Evolutionary conservation across 257 asterid genomes (phyloP).

Genomic region (Scutellaria barbata): DNA sequence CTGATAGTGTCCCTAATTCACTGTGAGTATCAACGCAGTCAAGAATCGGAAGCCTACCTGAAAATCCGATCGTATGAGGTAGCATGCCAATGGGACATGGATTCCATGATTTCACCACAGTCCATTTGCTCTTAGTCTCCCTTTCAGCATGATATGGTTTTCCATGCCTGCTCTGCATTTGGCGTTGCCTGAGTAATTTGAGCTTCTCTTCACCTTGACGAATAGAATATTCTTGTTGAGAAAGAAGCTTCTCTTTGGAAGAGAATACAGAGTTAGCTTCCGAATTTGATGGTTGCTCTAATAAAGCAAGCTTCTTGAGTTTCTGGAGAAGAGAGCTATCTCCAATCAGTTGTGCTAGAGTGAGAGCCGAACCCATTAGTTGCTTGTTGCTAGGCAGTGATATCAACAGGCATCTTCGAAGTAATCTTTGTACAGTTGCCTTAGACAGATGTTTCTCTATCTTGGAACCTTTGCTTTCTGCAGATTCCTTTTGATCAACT

Average conservation of each 20-base stretch:
- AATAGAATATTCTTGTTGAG: conserved; percentile 53
- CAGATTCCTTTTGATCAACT: conserved; percentile 38
- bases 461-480: conserved; percentile 42
- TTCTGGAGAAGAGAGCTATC: conserved; percentile 56
- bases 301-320: conserved; percentile 57
- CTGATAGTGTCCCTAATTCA: conserved; percentile 36
- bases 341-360: conserved; percentile 58
- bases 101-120: conserved; percentile 61
- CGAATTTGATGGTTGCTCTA: conserved; percentile 29
- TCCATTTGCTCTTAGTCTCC: conserved; percentile 51
- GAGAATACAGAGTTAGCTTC: conserved; percentile 32
- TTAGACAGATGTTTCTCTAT: conserved; percentile 42
- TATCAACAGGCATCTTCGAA: conserved; percentile 63
- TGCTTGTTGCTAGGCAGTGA: conserved; percentile 52
- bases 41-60: conserved; percentile 64
- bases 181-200: conserved; percentile 40
- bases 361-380: conserved; percentile 49
- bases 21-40: conserved; percentile 36
- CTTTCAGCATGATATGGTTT: conserved; percentile 22
- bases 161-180: conserved; percentile 36
- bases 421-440: conserved; percentile 48
- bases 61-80: conserved; percentile 62
- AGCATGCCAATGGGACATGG: conserved; percentile 87
- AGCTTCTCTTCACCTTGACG: conserved; percentile 57
- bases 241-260: conserved; percentile 38